Conservation (phyloP, 495 filamentous ascomycete species). For the Letharia lupina region DNA sequence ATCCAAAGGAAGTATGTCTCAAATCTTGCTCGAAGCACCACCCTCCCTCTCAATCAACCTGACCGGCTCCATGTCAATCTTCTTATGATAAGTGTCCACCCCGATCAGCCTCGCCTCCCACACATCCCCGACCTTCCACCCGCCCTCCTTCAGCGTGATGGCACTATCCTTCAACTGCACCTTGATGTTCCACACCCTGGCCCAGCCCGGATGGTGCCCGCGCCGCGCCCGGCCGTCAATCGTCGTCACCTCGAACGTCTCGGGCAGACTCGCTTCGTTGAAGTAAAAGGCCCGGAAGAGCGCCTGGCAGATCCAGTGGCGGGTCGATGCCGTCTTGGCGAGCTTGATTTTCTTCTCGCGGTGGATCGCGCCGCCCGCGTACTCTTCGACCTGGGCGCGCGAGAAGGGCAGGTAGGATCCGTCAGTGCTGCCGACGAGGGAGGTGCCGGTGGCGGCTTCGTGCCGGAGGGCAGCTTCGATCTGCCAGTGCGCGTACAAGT, state of each 20-base stretch:
- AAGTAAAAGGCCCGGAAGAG: constrained; percentile 70
- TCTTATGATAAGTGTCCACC: constrained; percentile 45
- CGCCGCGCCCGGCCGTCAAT: constrained; percentile 27
- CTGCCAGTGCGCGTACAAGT: constrained; percentile 86
- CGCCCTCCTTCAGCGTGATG: constrained; percentile 30
- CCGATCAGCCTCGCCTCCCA: constrained; percentile 51
- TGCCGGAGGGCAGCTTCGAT: constrained; percentile 73
- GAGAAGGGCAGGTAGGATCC: constrained; percentile 55
- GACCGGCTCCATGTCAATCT: constrained; percentile 46
- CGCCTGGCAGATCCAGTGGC: constrained; percentile 60
- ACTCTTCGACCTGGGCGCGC: constrained; percentile 43
- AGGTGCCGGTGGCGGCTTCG: constrained; percentile 49
- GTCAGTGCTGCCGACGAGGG: constrained; percentile 39
- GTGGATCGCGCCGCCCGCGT: constrained; percentile 31
- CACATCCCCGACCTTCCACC: constrained; percentile 39
- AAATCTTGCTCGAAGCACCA: too few species aligned
- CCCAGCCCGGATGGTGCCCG: constrained; percentile 24
- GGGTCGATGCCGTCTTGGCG: constrained; percentile 32
- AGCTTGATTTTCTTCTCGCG: constrained; percentile 31
- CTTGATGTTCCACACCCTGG: constrained; percentile 28
- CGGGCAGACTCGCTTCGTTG: constrained; percentile 52
- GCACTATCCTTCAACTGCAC: constrained; percentile 28
- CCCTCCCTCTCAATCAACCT: constrained; percentile 32
- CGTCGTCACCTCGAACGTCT: constrained; percentile 42
- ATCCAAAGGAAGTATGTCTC: too few species aligned